Percentiles rank a stretch among this genome's conserved stretches.
Evolutionary conservation across 345 rosid genomes (phyloP).

Genomic region (Aegle marmelos): DNA sequence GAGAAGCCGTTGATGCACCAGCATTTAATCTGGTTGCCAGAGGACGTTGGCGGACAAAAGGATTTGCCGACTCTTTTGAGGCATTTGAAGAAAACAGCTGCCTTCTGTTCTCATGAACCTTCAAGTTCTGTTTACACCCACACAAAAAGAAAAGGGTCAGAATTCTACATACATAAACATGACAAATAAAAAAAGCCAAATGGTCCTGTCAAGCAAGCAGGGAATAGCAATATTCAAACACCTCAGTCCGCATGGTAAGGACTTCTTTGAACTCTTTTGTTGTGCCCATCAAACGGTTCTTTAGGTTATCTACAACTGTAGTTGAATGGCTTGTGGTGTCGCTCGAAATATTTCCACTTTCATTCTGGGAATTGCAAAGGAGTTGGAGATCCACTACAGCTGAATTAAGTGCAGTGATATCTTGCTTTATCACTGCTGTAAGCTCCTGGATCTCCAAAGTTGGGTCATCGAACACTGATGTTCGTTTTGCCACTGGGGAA

Average conservation of each 20-base stretch:
- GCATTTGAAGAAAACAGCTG: conserved; percentile 68
- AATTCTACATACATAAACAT: not conserved
- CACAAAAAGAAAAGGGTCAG: not conserved
- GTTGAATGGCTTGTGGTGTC: conserved; percentile 70
- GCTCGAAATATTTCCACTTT: conserved; percentile 53
- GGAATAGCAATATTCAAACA: conserved; percentile 12
- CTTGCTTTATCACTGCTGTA: conserved; percentile 75
- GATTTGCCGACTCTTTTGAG: conserved; percentile 67
- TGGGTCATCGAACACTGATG: conserved; percentile 88
- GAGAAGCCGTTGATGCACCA: conserved; percentile 48
- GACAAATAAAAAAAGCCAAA: not conserved
- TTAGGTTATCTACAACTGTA: conserved; percentile 73
- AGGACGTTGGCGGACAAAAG: conserved; percentile 77
- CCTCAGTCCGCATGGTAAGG: conserved; percentile 86
- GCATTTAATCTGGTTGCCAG: conserved; percentile 53
- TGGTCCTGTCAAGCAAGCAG: not conserved
- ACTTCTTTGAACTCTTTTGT: conserved; percentile 88
- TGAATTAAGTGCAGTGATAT: conserved; percentile 72
- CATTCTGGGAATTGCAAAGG: conserved; percentile 57
- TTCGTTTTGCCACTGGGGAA: conserved; percentile 69
- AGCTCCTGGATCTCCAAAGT: conserved; percentile 79
- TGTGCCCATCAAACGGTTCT: conserved; percentile 74
- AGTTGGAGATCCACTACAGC: conserved; percentile 77
- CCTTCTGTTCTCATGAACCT: conserved; percentile 76
- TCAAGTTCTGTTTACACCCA: conserved; percentile 48